A percentile compares a stretch with the other conserved stretches of the same genome.
These are phyloP conservation scores for Salix caprea DNA, from an alignment of 345 rosid genomes.

Conservation along the genomic window DNA sequence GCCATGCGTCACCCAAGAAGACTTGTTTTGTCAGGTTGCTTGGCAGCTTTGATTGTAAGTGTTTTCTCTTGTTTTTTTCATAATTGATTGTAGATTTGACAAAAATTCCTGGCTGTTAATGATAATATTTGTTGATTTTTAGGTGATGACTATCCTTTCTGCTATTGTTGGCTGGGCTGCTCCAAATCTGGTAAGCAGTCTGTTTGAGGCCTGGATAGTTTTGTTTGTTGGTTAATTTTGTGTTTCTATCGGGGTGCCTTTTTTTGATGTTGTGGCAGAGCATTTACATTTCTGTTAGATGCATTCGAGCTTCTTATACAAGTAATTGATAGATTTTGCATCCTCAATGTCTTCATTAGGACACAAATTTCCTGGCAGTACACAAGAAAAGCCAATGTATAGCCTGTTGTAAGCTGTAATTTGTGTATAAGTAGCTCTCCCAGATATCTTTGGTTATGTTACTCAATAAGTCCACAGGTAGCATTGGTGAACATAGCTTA, in stretches of 20 bases:
- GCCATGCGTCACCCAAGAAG: constrained; percentile 98
- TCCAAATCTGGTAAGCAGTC: constrained; percentile 77
- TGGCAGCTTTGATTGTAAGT: constrained; percentile 71
- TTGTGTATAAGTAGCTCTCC: not conserved
- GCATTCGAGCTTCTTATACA: not conserved
- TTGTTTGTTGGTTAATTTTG: not conserved
- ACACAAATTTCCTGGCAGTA: not conserved
- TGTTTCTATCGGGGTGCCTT: not conserved
- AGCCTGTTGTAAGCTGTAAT: not conserved
- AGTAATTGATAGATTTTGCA: not conserved
- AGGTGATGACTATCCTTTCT: constrained; percentile 93
- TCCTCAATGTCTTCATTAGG: not conserved
- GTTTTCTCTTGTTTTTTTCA: not conserved
- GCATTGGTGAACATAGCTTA: not conserved
- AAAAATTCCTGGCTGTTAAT: not conserved
- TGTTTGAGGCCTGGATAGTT: constrained; percentile 8
- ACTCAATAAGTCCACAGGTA: not conserved
- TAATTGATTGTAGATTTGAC: constrained; percentile 3
- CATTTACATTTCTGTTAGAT: not conserved
- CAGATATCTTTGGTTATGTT: not conserved
- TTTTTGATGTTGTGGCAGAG: not conserved
- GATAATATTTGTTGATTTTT: constrained; percentile 14
- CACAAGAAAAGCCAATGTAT: not conserved
- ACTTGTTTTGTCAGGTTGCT: constrained; percentile 86
- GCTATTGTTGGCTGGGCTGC: constrained; percentile 86